Conservation (phyloP, 2,329 filamentous ascomycete genomes). For the Microdochium nivale region DNA sequence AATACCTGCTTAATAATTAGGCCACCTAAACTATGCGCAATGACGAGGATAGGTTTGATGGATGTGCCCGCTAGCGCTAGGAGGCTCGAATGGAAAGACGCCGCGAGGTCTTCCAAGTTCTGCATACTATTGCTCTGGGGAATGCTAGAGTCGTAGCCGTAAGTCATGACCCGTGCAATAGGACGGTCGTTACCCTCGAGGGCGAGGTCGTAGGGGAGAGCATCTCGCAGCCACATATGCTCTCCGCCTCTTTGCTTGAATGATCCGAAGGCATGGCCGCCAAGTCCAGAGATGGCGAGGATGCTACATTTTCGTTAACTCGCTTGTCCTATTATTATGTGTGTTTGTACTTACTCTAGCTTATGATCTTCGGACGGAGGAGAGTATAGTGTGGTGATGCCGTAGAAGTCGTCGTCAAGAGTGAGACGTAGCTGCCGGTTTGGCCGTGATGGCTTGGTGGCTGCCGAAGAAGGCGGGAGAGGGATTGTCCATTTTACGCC, state of each 20-base stretch:
- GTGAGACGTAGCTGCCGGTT: not conserved
- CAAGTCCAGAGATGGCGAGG: not conserved
- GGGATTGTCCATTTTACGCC: not conserved
- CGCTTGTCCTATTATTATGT: not conserved
- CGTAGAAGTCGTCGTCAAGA: not conserved
- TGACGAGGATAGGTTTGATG: not conserved
- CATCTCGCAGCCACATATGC: not conserved
- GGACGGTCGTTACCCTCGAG: not conserved
- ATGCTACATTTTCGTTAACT: not conserved
- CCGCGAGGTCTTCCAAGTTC: not conserved
- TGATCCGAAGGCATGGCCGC: not conserved
- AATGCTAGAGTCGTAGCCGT: not conserved
- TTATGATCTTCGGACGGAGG: not conserved
- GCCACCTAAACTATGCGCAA: not conserved
- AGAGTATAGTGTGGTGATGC: not conserved
- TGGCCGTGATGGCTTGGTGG: not conserved
- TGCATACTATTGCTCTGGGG: not conserved
- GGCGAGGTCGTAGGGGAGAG: conserved; percentile 4
- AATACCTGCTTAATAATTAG: not conserved
- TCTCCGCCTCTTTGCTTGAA: not conserved
- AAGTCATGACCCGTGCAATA: not conserved
- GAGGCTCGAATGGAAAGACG: not conserved
- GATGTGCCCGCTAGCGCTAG: not conserved
- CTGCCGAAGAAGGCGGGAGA: not conserved
- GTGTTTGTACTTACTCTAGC: not conserved